A percentile compares a stretch with the other conserved stretches of the same genome.
These are phyloP conservation scores for Trichoderma brevicompactum DNA, from an alignment of 2,329 filamentous ascomycete species.

Conservation along the genomic window DNA sequence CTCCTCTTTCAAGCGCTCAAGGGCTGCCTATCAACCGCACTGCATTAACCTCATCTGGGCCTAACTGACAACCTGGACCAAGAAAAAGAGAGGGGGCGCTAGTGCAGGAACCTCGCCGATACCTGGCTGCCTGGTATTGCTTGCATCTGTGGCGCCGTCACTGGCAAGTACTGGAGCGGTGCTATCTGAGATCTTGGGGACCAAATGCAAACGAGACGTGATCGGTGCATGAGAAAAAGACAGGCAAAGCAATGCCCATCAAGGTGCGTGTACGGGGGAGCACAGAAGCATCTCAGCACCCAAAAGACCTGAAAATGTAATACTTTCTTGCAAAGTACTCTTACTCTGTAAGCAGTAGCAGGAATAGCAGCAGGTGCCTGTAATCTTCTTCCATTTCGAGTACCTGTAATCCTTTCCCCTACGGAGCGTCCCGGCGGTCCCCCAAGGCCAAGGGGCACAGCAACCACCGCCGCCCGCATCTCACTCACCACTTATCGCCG, in stretches of 20 bases:
- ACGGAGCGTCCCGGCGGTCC: slow-evolving; percentile 20
- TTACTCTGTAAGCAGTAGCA: neutral
- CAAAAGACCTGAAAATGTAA: too few species aligned
- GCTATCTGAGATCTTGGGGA: too few species aligned
- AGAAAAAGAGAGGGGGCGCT: slow-evolving; percentile 5
- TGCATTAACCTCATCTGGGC: neutral
- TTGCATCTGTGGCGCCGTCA: neutral
- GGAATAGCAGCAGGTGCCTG: neutral
- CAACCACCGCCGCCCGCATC: neutral
- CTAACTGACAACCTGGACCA: neutral
- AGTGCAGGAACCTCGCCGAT: slow-evolving; percentile 21
- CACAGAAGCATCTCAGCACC: too few species aligned
- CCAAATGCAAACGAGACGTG: too few species aligned
- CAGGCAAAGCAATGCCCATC: too few species aligned
- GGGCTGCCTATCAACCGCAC: neutral
- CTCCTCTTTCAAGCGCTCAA: too few species aligned
- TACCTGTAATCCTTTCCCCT: slow-evolving; percentile 6
- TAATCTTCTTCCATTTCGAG: neutral
- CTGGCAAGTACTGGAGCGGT: too few species aligned
- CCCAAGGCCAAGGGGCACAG: slow-evolving; percentile 1
- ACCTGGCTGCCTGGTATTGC: neutral
- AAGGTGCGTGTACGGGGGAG: too few species aligned
- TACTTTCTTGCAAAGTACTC: too few species aligned
- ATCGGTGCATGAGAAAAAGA: too few species aligned
- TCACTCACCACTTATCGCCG: neutral